Evolutionary conservation across 345 rosid genomes (phyloP), one percentile per base, ranked within the genome.

Genomic region (Aquilaria sinensis): DNA sequence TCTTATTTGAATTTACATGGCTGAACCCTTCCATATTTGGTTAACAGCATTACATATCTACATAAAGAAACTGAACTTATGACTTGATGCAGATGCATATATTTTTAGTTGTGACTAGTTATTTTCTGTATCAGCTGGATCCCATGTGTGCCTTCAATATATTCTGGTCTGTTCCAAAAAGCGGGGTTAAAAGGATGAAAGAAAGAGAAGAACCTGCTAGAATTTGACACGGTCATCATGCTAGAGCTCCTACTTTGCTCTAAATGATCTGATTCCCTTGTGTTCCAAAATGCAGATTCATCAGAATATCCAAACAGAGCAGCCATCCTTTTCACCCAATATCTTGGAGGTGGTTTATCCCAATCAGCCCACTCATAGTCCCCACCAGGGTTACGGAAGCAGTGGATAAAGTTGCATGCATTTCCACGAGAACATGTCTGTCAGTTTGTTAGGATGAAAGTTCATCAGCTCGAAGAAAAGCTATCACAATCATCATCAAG

Each of bases 291-390:
- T 11, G 48, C 67, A 72, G 70, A 55, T 67, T 86, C 85, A 66
- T 67, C 81, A 52, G 83, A 64, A 76, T 80, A 74, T 53, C 99
- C 99, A 81, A 94, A 94, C 70, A 94, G 76, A 66, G 89, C 82
- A 56, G 64, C 73, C 97, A 94, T 94, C 78, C 85, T 85, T 67
- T 70, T 75, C 55, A 76, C 69, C 99, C 99, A 94, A 77, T 76
- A 90, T 77, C 83, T 83, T 34, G 99, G 97, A 57, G 97, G 91
- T 67, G 90, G 92, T 76, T 81, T 86, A 74, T 90, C 97, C 86
- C 80, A 77, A 73, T 94, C 96, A 65, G 99, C 96, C 99, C 99
- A 94, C 71, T 90, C 95, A 75, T 88, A 94, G 79, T 94, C 99
- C 37, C 91, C 97, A 51, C 99, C 97, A 31, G 99, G 99, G 71